These are phyloP conservation scores for Aspergillus alliaceus DNA, from an alignment of 2,329 filamentous ascomycete genomes.

Conservation along the genomic window DNA sequence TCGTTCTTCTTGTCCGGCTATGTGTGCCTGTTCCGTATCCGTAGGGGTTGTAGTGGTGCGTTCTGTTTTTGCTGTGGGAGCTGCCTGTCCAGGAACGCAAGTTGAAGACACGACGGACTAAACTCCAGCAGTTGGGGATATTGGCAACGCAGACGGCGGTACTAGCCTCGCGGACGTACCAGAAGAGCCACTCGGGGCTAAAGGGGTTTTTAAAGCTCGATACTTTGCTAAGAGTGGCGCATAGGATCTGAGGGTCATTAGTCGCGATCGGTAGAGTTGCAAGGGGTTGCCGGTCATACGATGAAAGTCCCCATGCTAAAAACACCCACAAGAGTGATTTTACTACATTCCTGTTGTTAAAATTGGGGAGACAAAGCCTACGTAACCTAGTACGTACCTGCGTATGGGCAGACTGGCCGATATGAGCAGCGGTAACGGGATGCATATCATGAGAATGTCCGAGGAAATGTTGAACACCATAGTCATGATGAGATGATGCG, in stretches of 20 bases:
- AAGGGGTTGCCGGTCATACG: neutral
- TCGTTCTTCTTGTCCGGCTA: neutral
- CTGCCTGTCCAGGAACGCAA: neutral
- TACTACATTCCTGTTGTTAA: neutral
- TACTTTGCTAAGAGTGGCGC: conserved; percentile 1
- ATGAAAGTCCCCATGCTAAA: neutral
- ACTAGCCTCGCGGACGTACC: neutral
- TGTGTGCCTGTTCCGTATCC: neutral
- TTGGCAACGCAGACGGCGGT: neutral
- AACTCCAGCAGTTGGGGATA: neutral
- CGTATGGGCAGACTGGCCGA: neutral
- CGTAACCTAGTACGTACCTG: neutral
- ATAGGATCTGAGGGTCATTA: neutral
- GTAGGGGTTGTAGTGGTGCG: neutral
- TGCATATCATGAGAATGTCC: neutral
- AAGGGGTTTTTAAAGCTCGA: neutral
- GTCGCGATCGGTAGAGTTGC: neutral
- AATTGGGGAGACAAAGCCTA: neutral
- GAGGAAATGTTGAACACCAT: neutral
- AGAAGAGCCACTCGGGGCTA: neutral
- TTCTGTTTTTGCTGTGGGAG: neutral
- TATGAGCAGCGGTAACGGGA: neutral
- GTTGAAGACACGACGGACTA: neutral
- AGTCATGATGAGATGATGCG: neutral
- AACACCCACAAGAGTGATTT: neutral